These are phyloP conservation scores for Thelephora ganbajun DNA, from an alignment of 768 basidiomycete genomes.

Conservation along the genomic window DNA sequence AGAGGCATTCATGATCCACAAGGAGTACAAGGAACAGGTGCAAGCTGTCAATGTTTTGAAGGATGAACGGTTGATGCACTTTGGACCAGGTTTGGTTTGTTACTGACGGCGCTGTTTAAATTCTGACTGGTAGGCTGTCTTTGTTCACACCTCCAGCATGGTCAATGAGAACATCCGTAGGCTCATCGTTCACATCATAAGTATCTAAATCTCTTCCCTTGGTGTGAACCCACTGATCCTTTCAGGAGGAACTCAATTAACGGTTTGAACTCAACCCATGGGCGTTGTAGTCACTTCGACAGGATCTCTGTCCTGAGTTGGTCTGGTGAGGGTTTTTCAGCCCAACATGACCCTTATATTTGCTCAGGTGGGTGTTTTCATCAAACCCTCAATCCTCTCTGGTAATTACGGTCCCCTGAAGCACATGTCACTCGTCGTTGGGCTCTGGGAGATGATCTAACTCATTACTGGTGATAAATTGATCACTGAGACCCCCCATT, in stretches of 20 bases:
- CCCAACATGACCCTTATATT: slow-evolving; percentile 9
- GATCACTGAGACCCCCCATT: slow-evolving; percentile 96
- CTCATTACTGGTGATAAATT: slow-evolving; percentile 66
- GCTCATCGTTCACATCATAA: slow-evolving; percentile 85
- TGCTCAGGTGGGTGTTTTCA: slow-evolving; percentile 86
- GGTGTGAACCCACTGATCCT: slow-evolving; percentile 4
- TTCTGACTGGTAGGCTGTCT: slow-evolving; percentile 57
- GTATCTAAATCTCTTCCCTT: slow-evolving; percentile 9
- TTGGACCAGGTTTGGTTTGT: background rate
- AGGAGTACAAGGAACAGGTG: slow-evolving; percentile 91
- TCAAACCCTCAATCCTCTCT: slow-evolving; percentile 80
- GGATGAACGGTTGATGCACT: slow-evolving; percentile 74
- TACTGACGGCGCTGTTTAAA: slow-evolving; percentile 26
- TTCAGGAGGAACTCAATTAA: slow-evolving; percentile 65
- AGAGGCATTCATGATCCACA: slow-evolving; percentile 94
- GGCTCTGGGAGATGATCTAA: background rate
- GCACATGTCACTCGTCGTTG: slow-evolving; percentile 32
- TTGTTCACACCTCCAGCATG: background rate
- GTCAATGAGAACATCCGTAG: slow-evolving; percentile 18
- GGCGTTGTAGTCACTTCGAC: slow-evolving; percentile 85
- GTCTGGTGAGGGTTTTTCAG: slow-evolving; percentile 8
- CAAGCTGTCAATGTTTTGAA: slow-evolving; percentile 96
- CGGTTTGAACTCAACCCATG: slow-evolving; percentile 71
- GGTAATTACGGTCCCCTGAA: slow-evolving; percentile 94
- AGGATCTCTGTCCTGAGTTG: slow-evolving; percentile 88